Conservation (phyloP, 192 early-diverging fungal species). For the Bifiguratus adelaidae region DNA sequence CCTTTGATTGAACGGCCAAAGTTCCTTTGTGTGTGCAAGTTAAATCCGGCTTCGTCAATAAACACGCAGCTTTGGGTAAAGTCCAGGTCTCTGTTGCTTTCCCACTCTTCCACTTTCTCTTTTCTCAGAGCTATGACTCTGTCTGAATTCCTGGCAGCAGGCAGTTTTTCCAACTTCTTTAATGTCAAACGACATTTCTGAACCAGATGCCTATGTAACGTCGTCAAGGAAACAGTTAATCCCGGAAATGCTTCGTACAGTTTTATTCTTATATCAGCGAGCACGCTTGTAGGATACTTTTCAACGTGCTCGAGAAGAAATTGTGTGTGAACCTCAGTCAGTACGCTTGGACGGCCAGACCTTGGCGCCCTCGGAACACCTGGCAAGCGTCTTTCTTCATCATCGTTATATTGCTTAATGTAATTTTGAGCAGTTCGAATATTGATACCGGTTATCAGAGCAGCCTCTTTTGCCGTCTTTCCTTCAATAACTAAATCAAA, state of each 20-base stretch:
- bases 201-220: slow-evolving; percentile 3
- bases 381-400: slow-evolving; percentile 4
- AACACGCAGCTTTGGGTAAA: slow-evolving; percentile 11
- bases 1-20: not conserved
- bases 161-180: slow-evolving; percentile 1
- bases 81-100: slow-evolving; percentile 1
- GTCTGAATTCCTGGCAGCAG: not conserved
- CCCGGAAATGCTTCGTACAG: not conserved
- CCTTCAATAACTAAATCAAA: slow-evolving; percentile 9
- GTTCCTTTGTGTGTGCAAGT: slow-evolving; percentile 5
- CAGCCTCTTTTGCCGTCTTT: slow-evolving; percentile 1
- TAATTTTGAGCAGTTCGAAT: slow-evolving; percentile 1
- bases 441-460: slow-evolving; percentile 8
- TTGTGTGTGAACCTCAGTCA: slow-evolving; percentile 1
- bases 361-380: not conserved
- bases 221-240: not conserved
- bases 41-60: slow-evolving; percentile 13
- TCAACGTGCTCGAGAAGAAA: slow-evolving; percentile 6
- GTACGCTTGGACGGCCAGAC: not conserved
- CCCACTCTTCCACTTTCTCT: not conserved
- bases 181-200: not conserved
- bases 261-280: slow-evolving; percentile 1
- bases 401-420: slow-evolving; percentile 7
- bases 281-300: slow-evolving; percentile 5
- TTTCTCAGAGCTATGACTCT: not conserved